Percentiles rank a stretch among this genome's conserved stretches.
Evolutionary conservation across 139 green algal genomes (phyloP).

Genomic region (Auxenochlorella pyrenoidosa): DNA sequence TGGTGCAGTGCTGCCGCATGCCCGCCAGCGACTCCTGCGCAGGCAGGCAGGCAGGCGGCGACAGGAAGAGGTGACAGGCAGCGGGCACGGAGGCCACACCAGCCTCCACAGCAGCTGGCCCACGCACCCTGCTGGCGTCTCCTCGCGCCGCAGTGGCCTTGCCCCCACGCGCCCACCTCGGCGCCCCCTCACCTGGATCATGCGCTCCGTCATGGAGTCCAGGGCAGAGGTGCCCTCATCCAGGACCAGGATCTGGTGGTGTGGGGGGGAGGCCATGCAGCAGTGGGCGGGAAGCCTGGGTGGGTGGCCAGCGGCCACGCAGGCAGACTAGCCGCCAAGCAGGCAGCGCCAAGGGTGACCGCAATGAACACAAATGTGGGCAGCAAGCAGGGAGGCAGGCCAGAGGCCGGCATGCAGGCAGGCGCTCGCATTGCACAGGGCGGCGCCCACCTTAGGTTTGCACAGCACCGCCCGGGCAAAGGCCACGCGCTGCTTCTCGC

Average conservation of each 20-base stretch:
- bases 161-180: too few species aligned
- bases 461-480: conserved; percentile 85
- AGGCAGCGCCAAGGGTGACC: background rate
- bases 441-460: background rate
- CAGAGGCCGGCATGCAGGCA: background rate
- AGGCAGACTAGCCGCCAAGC: background rate
- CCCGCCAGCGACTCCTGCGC: conserved; percentile 50
- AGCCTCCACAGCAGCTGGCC: too few species aligned
- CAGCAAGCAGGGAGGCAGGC: background rate
- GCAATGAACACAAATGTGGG: too few species aligned
- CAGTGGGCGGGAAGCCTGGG: background rate
- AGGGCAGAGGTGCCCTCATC: conserved; percentile 92
- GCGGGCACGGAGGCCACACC: too few species aligned
- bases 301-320: background rate
- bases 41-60: background rate
- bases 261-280: background rate
- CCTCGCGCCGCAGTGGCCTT: too few species aligned
- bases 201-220: conserved; percentile 70
- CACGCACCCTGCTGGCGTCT: too few species aligned
- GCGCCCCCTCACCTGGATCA: conserved; percentile 9
- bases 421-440: background rate
- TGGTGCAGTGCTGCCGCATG: conserved; percentile 59
- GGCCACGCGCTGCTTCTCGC: conserved; percentile 89
- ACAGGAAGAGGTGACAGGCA: too few species aligned
- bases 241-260: conserved; percentile 72